Evolutionary conservation across 1,284 basidiomycete genomes (phyloP), one percentile per base, ranked within the genome.

Genomic region (Ganoderma resinaceum): DNA sequence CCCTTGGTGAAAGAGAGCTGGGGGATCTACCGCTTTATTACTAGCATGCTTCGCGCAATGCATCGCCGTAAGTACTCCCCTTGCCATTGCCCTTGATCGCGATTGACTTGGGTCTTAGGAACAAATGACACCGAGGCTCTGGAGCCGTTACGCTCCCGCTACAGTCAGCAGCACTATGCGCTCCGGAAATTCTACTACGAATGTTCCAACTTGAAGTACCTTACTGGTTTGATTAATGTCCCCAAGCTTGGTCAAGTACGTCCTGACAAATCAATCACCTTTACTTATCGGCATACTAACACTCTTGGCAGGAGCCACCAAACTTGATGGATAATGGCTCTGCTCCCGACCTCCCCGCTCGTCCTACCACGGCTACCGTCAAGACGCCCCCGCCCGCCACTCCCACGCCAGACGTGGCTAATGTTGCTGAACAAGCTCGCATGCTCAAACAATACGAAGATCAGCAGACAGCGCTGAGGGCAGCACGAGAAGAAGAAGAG

Each of bases 371-470:
- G 16, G 82, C 84, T 29, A 82, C 85, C 14, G 69, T 80, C 67
- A 87, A 85, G 71, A 86, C 89, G 0, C 85, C 89, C 37, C 88
- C 90, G 16, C 88, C 91, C 18, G 89, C 91, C 0, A 85, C 90
- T 4, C 93, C 95, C 18, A 84, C 87, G 12, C 91, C 94, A 4
- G 92, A 90, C 74, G 86, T 87, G 53, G 89, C 89, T 3, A 93
- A 95, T 76, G 91, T 99, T 68, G 91, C 91, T 67, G 96, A 99
- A 79, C 98, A 99, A 82, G 94, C 94, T 9, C 92, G 95, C 26
- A 91, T 99, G 88, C 88, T 99, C 68, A 97, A 97, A 78, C 91
- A 99, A 79, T 99, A 99, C 78, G 98, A 99, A 80, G 93, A 96
- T 60, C 96, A 99, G 79, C 98, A 99, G 77, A 87, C 91, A 29